A percentile compares a stretch with the other conserved stretches of the same genome.
These are phyloP conservation scores for Themeda triandra DNA, from an alignment of 176 grass and related monocot species.

Conservation along the genomic window DNA sequence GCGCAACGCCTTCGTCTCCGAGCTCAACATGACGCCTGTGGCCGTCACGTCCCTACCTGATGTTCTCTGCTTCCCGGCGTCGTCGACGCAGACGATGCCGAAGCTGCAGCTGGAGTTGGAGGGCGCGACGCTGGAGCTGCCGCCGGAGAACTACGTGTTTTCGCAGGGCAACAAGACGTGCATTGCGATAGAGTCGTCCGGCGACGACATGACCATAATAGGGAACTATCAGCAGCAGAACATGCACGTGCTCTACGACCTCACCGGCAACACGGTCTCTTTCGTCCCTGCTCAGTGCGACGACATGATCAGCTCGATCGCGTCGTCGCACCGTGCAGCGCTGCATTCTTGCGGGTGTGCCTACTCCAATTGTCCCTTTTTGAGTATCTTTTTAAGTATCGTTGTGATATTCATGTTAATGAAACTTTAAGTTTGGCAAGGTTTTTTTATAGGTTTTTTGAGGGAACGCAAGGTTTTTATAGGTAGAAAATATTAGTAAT, in stretches of 20 bases:
- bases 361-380: too few relatives aligned
- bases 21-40: slow-evolving; percentile 25
- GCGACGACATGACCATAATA: slow-evolving; percentile 26
- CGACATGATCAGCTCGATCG: neutral
- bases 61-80: slow-evolving; percentile 40
- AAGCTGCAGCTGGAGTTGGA: slow-evolving; percentile 54
- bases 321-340: too few relatives aligned
- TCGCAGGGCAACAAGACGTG: neutral
- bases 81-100: slow-evolving; percentile 19
- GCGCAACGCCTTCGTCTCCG: slow-evolving; percentile 17
- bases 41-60: neutral
- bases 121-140: slow-evolving; percentile 48
- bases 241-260: slow-evolving; percentile 61
- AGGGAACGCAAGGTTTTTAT: too few relatives aligned
- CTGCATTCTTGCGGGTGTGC: too few relatives aligned
- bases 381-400: too few relatives aligned
- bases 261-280: slow-evolving; percentile 39
- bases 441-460: too few relatives aligned
- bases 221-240: slow-evolving; percentile 69
- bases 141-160: slow-evolving; percentile 49
- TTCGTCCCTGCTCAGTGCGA: slow-evolving; percentile 43
- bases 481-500: too few relatives aligned
- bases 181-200: slow-evolving; percentile 9
- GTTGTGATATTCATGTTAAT: too few relatives aligned
- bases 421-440: too few relatives aligned